These are phyloP conservation scores for Tulasnella sp. DNA, from an alignment of 768 basidiomycete species.

Conservation along the genomic window DNA sequence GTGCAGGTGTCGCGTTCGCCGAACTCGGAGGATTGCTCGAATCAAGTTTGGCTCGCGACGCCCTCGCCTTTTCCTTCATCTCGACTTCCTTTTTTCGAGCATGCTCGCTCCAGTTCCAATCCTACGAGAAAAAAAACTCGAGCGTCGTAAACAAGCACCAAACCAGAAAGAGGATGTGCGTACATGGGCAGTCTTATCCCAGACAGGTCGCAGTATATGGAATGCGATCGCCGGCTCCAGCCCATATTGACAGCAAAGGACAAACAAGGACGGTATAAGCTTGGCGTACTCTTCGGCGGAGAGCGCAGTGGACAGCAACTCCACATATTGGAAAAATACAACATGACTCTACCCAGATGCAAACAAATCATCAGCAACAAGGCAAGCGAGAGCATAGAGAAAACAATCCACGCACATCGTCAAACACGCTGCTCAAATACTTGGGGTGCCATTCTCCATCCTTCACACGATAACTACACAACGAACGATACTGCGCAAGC, in stretches of 20 bases:
- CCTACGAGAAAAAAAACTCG: slow-evolving; percentile 19
- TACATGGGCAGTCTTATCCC: background rate
- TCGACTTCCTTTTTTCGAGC: background rate
- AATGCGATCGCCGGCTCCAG: slow-evolving; percentile 81
- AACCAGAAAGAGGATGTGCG: background rate
- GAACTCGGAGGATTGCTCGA: background rate
- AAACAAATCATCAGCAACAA: background rate
- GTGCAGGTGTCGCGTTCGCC: background rate
- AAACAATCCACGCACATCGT: slow-evolving; percentile 50
- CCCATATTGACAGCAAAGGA: slow-evolving; percentile 63
- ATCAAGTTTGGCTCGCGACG: background rate
- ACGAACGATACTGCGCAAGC: slow-evolving; percentile 81
- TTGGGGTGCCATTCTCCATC: slow-evolving; percentile 62
- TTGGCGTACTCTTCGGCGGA: slow-evolving; percentile 57
- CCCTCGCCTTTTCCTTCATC: background rate
- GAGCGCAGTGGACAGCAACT: slow-evolving; percentile 68
- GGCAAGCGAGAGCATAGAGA: background rate
- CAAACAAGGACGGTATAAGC: slow-evolving; percentile 59
- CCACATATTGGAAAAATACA: slow-evolving; percentile 82
- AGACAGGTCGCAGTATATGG: slow-evolving; percentile 72
- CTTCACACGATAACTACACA: slow-evolving; percentile 57
- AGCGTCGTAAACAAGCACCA: background rate
- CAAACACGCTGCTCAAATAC: slow-evolving; percentile 75
- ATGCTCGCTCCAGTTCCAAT: background rate
- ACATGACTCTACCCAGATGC: slow-evolving; percentile 93